phyloP scores from a whole-genome alignment of 306 rosid genomes.

The Rosa multiflora region DNA sequence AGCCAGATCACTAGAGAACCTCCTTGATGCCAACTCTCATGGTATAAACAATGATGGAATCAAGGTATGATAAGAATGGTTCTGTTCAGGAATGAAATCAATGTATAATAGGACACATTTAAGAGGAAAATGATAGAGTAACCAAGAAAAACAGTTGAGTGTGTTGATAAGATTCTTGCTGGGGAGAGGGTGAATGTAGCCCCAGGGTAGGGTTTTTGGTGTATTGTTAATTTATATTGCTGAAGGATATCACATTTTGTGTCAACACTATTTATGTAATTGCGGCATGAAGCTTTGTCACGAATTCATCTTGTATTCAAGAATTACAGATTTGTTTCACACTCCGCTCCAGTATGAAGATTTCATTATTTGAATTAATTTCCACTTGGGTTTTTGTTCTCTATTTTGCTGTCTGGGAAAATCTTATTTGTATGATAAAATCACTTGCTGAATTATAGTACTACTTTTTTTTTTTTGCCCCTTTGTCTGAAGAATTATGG shows the following conservation, averaged over 20 bases:
- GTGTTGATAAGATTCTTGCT: conserved; percentile 27
- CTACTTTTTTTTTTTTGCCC: background rate
- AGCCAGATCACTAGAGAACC: conserved; percentile 69
- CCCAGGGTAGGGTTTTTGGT: conserved; percentile 22
- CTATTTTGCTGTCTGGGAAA: background rate
- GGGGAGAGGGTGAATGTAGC: conserved; percentile 27
- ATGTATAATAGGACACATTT: conserved; percentile 30
- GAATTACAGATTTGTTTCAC: conserved; percentile 14
- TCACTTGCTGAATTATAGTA: background rate
- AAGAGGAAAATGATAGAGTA: conserved; percentile 18
- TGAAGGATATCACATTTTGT: conserved; percentile 28
- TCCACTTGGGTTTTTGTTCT: background rate
- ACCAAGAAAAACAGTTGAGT: conserved; percentile 3
- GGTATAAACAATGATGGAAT: conserved; percentile 24
- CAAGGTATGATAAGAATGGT: conserved; percentile 28
- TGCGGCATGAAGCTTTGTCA: conserved; percentile 19
- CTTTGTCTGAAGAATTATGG: too few species aligned
- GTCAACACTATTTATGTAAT: conserved; percentile 33
- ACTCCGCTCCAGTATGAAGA: background rate
- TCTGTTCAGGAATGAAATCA: conserved; percentile 15
- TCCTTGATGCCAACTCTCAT: conserved; percentile 53
- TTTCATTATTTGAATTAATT: background rate
- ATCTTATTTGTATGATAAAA: background rate
- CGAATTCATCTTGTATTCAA: conserved; percentile 7
- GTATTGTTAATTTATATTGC: conserved; percentile 24